Evolutionary conservation across 208 protist species (phyloP), one percentile per base, ranked within the genome.

Genomic region (Leptomonas seymouri): DNA sequence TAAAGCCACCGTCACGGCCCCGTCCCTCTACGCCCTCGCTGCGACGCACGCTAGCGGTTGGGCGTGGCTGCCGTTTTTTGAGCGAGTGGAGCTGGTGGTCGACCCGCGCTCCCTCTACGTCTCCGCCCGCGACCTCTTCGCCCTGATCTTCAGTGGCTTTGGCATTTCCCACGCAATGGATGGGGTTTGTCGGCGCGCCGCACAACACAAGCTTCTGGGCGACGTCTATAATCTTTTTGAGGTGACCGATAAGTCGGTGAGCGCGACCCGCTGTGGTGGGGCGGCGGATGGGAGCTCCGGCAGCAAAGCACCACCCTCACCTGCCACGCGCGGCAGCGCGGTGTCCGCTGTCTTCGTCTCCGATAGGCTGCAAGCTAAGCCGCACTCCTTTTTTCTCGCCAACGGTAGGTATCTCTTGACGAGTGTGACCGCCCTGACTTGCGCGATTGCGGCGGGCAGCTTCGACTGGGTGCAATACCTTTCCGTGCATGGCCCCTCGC

Each of bases 401-500:
- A 72, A 74, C 27, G 74, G 76, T n/a, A 71, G 59, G 16, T 84
- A 80, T 61, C 62, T 79, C n/a, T 45, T 91, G 23, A 84, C 83
- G 48, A 71, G 60, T 28, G 57, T 82, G 67, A 91, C 88, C 1
- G 67, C 88, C 11, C 76, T 93, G 48, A 77, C 82, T 1, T 90
- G 76, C 42, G 88, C 88, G 49, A 71, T 93, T 18, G 78, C 77
- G 12, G 73, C 85, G 9, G 85, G 85, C 31, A 82, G 76, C 23
- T 67, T 87, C 4, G 77, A 86, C 50, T 93, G 88, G 88, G 85
- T 91, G 66, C 80, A 84, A 66, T 85, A 87, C 60, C 62, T 93
- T 23, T 46, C 76, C 28, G 76, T 80, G 20, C 81, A 72, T 28
- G 73, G 75, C 15, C 75, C 82, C 0, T 76, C 88, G 23, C 73